Evolutionary conservation across 169 alveolate species (phyloP).

Genomic region (Cryptosporidium baileyi): DNA sequence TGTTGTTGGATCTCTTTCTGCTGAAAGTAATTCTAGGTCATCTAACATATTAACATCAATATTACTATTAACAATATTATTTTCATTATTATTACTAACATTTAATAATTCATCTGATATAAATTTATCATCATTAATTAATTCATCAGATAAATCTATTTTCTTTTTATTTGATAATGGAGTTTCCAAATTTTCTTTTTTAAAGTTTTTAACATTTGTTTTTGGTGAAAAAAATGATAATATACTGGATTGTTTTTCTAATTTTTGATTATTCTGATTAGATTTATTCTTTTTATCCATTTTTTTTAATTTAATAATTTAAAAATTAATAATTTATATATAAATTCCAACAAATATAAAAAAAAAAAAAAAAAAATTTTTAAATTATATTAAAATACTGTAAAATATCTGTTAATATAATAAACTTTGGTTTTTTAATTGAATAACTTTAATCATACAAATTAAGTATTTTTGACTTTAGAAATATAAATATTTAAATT

Average conservation of each 20-base stretch:
- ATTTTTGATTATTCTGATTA: background rate
- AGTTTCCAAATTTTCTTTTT: background rate
- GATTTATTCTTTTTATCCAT: slow-evolving; percentile 8
- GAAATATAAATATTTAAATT: too few species aligned
- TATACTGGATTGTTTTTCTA: slow-evolving; percentile 60
- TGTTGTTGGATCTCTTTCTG: slow-evolving; percentile 49
- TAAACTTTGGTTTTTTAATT: too few species aligned
- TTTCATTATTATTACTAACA: background rate
- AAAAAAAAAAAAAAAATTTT: too few species aligned
- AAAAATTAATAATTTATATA: too few species aligned
- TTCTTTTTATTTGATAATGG: background rate
- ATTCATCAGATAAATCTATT: background rate
- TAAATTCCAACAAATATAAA: too few species aligned
- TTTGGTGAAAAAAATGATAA: slow-evolving; percentile 65
- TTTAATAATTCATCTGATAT: slow-evolving; percentile 22
- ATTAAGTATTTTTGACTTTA: too few species aligned
- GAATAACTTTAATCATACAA: too few species aligned
- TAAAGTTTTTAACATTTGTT: background rate
- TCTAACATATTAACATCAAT: background rate
- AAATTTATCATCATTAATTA: slow-evolving; percentile 28
- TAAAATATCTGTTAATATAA: too few species aligned
- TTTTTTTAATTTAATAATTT: background rate
- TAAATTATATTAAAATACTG: too few species aligned
- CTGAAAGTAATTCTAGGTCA: slow-evolving; percentile 37
- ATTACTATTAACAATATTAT: background rate